These are phyloP conservation scores for Pelargonium nanum DNA, from an alignment of 345 rosid species.

Conservation along the genomic window DNA sequence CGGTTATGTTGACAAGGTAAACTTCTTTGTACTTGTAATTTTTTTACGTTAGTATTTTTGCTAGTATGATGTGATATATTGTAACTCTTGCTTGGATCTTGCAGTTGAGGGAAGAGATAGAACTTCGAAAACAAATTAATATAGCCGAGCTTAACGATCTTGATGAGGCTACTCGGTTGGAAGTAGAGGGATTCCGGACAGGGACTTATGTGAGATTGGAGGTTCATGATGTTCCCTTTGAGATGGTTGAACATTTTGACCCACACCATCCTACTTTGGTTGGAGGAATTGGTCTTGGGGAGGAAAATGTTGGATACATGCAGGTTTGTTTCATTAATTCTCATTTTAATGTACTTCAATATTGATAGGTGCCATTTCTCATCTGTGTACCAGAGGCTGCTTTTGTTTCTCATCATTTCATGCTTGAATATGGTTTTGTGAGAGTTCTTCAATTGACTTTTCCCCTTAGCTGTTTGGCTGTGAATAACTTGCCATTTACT, in stretches of 20 bases:
- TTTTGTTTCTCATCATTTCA: no score
- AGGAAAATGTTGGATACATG: conserved; percentile 88
- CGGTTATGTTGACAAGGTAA: conserved; percentile 69
- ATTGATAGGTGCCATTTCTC: neutral
- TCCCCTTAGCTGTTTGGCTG: no score
- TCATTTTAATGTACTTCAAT: neutral
- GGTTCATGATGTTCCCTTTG: conserved; percentile 81
- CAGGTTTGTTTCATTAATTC: conserved; percentile 46
- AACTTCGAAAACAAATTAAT: conserved; percentile 68
- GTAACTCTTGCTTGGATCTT: conserved; percentile 19
- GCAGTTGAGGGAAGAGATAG: conserved; percentile 84
- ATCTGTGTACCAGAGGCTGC: no score
- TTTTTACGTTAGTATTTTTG: neutral
- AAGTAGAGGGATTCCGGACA: conserved; percentile 76
- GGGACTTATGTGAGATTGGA: conserved; percentile 84
- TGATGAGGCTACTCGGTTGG: conserved; percentile 64
- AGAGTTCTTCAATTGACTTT: no score
- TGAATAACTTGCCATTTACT: no score
- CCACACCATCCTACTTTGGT: conserved; percentile 79
- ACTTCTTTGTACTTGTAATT: conserved; percentile 6
- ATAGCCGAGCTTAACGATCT: conserved; percentile 66
- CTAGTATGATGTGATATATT: conserved; percentile 8
- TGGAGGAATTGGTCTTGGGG: conserved; percentile 83
- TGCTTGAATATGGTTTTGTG: no score
- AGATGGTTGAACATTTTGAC: conserved; percentile 89